Evolutionary conservation across 2,329 filamentous ascomycete species (phyloP), one percentile per base, ranked within the genome.

Genomic region (Penicillium italicum): DNA sequence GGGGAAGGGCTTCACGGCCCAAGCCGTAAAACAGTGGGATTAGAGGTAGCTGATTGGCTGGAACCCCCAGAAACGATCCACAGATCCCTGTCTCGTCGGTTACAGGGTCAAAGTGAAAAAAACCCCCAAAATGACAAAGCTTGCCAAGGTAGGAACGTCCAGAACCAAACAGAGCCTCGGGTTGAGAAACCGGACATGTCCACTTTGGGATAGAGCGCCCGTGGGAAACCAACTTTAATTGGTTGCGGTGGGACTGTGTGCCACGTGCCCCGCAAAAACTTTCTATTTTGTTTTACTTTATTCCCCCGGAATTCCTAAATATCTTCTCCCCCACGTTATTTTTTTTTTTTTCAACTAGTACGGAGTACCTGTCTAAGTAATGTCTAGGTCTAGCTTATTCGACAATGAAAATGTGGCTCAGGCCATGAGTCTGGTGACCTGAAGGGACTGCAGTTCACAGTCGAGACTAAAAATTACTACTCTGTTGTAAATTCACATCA

Each of bases 151-250:
- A n/a, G n/a, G 12, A 24, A 30, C 41, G 7, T 44, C 50, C 26
- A 30, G 16, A 47, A 43, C 46, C 26, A 40, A 55, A 55, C 46
- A 55, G 52, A 55, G 46, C 26, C 52, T 50, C 46, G 52, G 40
- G 46, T 20, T 30, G 16, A 43, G 7, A 10, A 24, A n/a, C 33
- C 52, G 40, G 46, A 43, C 16, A 55, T 33, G 26, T 26, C 46
- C 46, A 50, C 46, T 55, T 55, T 36, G n/a, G 52, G 52, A n/a
- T 12, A 43, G 26, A 33, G 14, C 12, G 52, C 28, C 52, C 38
- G 24, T n/a, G 40, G 40, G 46, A 16, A 33, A 37, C 10, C 4
- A 16, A 1, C 5, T 9, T 4, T 50, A 6, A 55, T 51, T 55
- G 38, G 52, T n/a, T 10, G n/a, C n/a, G n/a, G n/a, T n/a, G n/a